phyloP scores from a whole-genome alignment of 768 basidiomycete species.

The Tricholoma sp. region DNA sequence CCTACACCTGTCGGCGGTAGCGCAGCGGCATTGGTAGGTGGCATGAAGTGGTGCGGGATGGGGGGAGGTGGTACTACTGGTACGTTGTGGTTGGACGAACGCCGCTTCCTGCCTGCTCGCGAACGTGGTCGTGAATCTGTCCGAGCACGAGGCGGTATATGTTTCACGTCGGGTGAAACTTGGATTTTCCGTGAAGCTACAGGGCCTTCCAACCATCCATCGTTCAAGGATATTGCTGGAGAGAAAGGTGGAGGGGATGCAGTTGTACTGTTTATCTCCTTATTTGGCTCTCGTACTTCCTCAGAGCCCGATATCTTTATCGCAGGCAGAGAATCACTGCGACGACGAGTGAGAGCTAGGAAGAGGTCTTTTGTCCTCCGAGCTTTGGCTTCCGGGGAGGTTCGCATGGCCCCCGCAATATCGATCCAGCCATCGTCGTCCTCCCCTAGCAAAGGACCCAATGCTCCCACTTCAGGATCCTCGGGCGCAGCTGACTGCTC shows the following conservation, averaged over 20 bases:
- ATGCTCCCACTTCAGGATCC: slow-evolving; percentile 24
- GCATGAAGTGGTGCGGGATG: slow-evolving; percentile 6
- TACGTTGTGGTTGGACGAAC: slow-evolving; percentile 13
- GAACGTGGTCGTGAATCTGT: slow-evolving; percentile 13
- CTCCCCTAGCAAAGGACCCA: slow-evolving; percentile 29
- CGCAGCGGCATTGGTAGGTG: slow-evolving; percentile 3
- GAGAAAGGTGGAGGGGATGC: slow-evolving; percentile 23
- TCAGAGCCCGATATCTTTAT: slow-evolving; percentile 15
- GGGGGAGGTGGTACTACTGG: neutral
- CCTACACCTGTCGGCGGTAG: neutral
- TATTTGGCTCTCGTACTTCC: slow-evolving; percentile 7
- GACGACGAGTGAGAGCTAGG: slow-evolving; percentile 34
- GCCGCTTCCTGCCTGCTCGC: slow-evolving; percentile 11
- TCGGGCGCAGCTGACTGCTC: slow-evolving; percentile 36
- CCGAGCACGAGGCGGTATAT: slow-evolving; percentile 1
- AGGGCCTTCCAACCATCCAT: slow-evolving; percentile 38
- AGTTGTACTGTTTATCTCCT: slow-evolving; percentile 9
- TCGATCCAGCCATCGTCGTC: slow-evolving; percentile 45
- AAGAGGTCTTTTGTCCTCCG: slow-evolving; percentile 39
- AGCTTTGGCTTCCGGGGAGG: slow-evolving; percentile 26
- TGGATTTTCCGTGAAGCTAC: slow-evolving; percentile 9
- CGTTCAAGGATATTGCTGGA: slow-evolving; percentile 21
- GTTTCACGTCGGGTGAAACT: neutral
- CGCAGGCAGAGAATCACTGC: slow-evolving; percentile 35
- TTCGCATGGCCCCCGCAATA: slow-evolving; percentile 19